These are phyloP conservation scores for Dioscorea zingiberensis DNA, from an alignment of 106 monocot species.

Conservation along the genomic window DNA sequence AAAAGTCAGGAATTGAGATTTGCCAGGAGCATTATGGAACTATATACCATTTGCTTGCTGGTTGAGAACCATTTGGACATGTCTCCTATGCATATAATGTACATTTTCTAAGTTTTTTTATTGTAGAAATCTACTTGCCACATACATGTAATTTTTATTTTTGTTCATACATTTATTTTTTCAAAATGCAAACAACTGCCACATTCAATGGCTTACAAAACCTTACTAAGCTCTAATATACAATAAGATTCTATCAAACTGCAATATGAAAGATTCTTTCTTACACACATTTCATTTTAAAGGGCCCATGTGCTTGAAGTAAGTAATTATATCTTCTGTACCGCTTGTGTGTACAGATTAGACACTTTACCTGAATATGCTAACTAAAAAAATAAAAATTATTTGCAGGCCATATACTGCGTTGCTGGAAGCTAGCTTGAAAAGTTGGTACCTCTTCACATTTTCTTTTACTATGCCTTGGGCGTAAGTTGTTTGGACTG, in stretches of 20 bases:
- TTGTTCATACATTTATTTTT: no score
- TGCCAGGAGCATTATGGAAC: no score
- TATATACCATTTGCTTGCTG: background rate
- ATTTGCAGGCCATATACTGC: constrained; percentile 81
- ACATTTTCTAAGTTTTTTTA: background rate
- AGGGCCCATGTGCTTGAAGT: background rate
- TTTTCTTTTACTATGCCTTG: constrained; percentile 99
- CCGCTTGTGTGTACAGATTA: background rate
- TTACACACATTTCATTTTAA: no score
- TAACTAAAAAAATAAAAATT: background rate
- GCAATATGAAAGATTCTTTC: no score
- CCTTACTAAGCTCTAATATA: no score
- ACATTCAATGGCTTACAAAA: no score
- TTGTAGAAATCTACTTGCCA: background rate
- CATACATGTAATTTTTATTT: no score
- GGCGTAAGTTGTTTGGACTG: constrained; percentile 68
- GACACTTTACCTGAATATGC: background rate
- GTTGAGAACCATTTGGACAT: background rate
- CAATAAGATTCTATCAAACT: no score
- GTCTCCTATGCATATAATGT: background rate
- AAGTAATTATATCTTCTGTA: background rate
- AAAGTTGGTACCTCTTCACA: constrained; percentile 89
- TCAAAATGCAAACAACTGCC: no score
- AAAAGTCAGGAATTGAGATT: no score
- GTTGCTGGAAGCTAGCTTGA: constrained; percentile 97